A percentile compares a stretch with the other conserved stretches of the same genome.
Conservation (phyloP, 2,329 filamentous ascomycete genomes). For the Emmonsiellopsis sp. region DNA sequence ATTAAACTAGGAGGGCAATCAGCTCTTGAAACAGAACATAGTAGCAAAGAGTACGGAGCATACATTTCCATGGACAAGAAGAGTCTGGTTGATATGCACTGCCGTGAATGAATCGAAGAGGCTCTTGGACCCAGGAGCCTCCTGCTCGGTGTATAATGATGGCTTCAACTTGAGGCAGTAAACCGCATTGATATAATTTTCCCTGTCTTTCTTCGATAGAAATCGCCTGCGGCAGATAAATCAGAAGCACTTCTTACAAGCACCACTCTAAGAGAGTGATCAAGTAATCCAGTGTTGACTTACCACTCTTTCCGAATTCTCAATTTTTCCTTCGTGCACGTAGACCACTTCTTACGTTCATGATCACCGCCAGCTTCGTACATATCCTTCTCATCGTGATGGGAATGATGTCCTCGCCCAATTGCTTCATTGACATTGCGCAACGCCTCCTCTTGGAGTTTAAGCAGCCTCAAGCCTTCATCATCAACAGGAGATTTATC, state of each 20-base stretch:
- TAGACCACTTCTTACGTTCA: neutral
- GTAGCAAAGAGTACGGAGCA: neutral
- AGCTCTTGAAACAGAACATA: neutral
- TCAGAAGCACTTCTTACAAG: neutral
- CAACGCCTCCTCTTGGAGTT: slow-evolving; percentile 7
- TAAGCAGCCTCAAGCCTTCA: slow-evolving; percentile 3
- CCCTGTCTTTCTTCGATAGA: slow-evolving; percentile 9
- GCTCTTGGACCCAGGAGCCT: slow-evolving; percentile 11
- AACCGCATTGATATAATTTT: slow-evolving; percentile 12
- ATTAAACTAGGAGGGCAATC: neutral
- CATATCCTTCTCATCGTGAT: neutral
- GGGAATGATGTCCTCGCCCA: neutral
- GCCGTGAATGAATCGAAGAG: slow-evolving; percentile 11
- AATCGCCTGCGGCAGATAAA: slow-evolving; percentile 6
- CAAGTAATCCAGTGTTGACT: neutral
- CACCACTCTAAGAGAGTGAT: neutral
- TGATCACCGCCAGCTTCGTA: neutral
- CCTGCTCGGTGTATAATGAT: slow-evolving; percentile 4
- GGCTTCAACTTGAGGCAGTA: slow-evolving; percentile 11
- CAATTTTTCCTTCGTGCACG: slow-evolving; percentile 7
- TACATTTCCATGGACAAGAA: slow-evolving; percentile 11
- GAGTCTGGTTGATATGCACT: slow-evolving; percentile 12
- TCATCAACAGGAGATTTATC: neutral
- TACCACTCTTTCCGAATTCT: slow-evolving; percentile 11
- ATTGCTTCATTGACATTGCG: slow-evolving; percentile 5